Base-by-base conservation (phyloP, 129 eudicot genomes). In the Helianthus tuberosus region DNA sequence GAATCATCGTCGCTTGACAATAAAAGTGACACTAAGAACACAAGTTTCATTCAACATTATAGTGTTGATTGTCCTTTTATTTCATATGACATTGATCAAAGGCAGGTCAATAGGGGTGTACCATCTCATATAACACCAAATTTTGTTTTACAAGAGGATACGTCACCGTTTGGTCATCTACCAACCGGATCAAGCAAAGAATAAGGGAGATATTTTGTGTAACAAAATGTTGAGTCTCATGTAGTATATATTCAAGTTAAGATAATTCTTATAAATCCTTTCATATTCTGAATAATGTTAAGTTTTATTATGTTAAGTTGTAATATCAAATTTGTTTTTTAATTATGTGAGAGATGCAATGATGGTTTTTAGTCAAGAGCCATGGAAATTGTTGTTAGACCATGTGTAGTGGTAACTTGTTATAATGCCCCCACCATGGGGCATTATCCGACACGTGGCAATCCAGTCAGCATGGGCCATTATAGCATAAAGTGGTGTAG, bases 141-240 rank as follows among this genome's bases (percentile, higher is more conserved):
- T 87, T 68, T 93, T 78, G 86, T 73, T 38, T 35, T 86, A 43
- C 89, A 83, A 82, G 87, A 88, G 76, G 90, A 82, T 68, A 85
- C 87, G 38, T 73, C 92, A 14, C 79, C 95, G 13, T 77, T 84
- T 66, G 27, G 83, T 75, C 87, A 82, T 52, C 78, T 86, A 68
- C 77, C 90, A 74, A 73, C 82, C 5, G 73, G 54, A 82, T 86
- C 86, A 80, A 86, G 81, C 88, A 86, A 88, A 73, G 82, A 81
- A 71, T 80, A 71, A 83, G 71, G 49, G 60, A 61, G 32, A 52
- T 8, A 36, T 17, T 32, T 62, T 27, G 7, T 50, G 52, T 32
- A 55, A 77, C 58, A 58, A 57, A 20, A 44, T 49, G 62, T 57
- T 75, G 55, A 64, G 63, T 72, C 77, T 72, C 60, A 54, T 72